phyloP scores from a whole-genome alignment of 208 protist species.

The Herpetomonas tarakana region DNA sequence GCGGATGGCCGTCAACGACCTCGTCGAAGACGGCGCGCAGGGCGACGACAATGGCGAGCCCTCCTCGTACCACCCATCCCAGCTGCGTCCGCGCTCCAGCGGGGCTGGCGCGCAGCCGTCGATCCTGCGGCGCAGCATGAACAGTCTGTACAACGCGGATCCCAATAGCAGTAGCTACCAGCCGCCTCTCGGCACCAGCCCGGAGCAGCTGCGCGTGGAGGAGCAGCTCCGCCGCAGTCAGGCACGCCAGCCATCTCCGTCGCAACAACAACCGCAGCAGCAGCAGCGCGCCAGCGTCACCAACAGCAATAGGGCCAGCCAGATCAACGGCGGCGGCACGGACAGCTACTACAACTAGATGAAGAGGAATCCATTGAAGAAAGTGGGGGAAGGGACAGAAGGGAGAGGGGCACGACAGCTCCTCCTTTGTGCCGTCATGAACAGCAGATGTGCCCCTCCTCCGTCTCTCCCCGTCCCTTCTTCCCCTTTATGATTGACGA shows the following conservation, averaged over 20 bases:
- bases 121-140: conserved; percentile 3
- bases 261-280: conserved; percentile 6
- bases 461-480: too few relatives aligned
- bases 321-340: too few relatives aligned
- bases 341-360: background rate
- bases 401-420: background rate
- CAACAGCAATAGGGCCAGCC: background rate
- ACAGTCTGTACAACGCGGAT: conserved; percentile 29
- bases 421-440: background rate
- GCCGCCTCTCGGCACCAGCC: conserved; percentile 77
- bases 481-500: too few relatives aligned
- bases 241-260: too few relatives aligned
- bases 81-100: conserved; percentile 12
- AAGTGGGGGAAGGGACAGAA: conserved; percentile 1
- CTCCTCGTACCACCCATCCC: conserved; percentile 1
- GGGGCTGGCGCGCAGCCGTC: background rate
- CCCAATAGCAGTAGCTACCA: conserved; percentile 50
- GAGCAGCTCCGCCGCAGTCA: conserved; percentile 2
- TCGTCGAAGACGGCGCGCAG: background rate
- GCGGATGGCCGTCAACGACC: background rate
- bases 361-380: background rate
- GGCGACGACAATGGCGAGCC: background rate
- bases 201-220: conserved; percentile 50
- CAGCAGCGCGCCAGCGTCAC: background rate
- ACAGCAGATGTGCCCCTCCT: too few relatives aligned